Percentiles rank a stretch among this genome's conserved stretches.
These are phyloP conservation scores for Logfia minima DNA, from an alignment of 129 eudicot species.

Conservation along the genomic window DNA sequence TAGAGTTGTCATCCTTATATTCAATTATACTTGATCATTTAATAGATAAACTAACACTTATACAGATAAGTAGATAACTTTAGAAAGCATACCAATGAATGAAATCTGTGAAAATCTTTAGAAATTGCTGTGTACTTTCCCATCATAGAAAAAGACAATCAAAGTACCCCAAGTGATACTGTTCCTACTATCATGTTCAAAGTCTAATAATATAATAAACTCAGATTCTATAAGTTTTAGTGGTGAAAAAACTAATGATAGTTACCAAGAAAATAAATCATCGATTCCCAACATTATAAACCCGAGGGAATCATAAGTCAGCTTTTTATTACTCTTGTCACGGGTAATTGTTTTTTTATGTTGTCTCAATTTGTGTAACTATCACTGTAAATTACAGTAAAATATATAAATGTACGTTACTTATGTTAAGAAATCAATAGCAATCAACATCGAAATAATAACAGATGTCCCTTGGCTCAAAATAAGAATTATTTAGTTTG, in stretches of 20 bases:
- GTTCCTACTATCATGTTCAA: no score
- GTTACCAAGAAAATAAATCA: constrained; percentile 16
- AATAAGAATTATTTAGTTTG: no score
- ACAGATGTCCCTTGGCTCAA: neutral
- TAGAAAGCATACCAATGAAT: neutral
- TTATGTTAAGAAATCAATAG: neutral
- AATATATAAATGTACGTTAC: neutral
- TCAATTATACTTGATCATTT: no score
- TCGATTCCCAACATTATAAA: constrained; percentile 13
- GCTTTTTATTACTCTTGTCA: constrained; percentile 26
- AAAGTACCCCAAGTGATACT: neutral
- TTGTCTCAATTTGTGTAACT: neutral
- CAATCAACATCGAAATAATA: neutral
- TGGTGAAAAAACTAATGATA: neutral
- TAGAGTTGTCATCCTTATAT: no score
- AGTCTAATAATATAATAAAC: neutral
- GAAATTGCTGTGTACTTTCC: constrained; percentile 6
- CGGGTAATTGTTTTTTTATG: constrained; percentile 19
- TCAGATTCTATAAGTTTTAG: neutral
- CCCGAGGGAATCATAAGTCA: constrained; percentile 19
- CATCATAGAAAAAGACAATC: constrained; percentile 1
- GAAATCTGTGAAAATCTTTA: constrained; percentile 1
- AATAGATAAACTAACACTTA: no score
- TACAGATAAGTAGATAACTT: no score
- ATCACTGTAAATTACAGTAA: neutral